Conservation (phyloP, 2,329 filamentous ascomycete genomes). For the Trichophyton equinum region DNA sequence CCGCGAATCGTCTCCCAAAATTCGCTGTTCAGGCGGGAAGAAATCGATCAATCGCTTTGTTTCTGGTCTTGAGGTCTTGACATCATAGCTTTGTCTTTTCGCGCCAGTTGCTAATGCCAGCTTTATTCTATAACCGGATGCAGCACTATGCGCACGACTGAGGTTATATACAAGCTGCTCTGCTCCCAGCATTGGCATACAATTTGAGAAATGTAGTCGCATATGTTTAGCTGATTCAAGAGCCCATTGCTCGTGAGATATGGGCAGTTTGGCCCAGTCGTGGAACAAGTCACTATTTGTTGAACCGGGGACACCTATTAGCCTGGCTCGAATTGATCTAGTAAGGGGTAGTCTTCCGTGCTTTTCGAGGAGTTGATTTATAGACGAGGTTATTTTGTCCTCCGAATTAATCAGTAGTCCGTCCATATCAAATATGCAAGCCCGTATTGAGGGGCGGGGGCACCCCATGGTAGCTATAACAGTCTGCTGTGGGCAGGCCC, state of each 20-base stretch:
- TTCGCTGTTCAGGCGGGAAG: slow-evolving; percentile 4
- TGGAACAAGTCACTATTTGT: slow-evolving; percentile 21
- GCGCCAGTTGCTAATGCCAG: slow-evolving; percentile 18
- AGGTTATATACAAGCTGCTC: slow-evolving; percentile 15
- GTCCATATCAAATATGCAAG: background rate
- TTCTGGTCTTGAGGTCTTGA: slow-evolving; percentile 17
- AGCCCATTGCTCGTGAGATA: slow-evolving; percentile 21
- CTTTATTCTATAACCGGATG: slow-evolving; percentile 9
- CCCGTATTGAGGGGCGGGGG: background rate
- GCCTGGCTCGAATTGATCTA: slow-evolving; percentile 14
- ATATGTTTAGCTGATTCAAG: slow-evolving; percentile 21
- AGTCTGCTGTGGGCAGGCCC: background rate
- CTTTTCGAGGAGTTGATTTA: background rate
- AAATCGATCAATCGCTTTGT: slow-evolving; percentile 13
- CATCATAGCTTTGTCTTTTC: slow-evolving; percentile 15
- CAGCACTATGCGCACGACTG: background rate
- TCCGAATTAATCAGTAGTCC: background rate
- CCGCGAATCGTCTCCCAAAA: slow-evolving; percentile 7
- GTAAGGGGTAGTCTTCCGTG: background rate
- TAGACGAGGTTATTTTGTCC: background rate
- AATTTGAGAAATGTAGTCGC: slow-evolving; percentile 19
- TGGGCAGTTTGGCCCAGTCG: slow-evolving; percentile 22
- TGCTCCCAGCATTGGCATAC: slow-evolving; percentile 16
- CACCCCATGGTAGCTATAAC: background rate
- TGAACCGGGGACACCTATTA: slow-evolving; percentile 18